Evolutionary conservation across 352 stramenopile genomes (phyloP).

Genomic region (Phytopythium ostracodes): DNA sequence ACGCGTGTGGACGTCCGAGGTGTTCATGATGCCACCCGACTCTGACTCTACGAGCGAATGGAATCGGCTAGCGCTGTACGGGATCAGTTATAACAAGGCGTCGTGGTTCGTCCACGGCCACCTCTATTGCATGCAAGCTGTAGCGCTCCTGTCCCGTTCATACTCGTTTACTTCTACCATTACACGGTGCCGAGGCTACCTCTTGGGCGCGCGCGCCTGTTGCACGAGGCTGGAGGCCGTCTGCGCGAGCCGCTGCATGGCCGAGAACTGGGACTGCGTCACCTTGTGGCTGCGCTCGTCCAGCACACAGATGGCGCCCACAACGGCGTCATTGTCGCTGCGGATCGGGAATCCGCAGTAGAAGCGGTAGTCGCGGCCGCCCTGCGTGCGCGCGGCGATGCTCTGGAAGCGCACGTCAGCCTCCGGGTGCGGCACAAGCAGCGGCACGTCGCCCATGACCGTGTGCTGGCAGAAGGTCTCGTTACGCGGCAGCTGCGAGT

Average conservation of each 20-base stretch:
- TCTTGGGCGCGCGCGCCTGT: constrained; percentile 16
- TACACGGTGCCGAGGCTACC: background rate
- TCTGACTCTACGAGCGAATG: no score
- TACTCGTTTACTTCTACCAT: no score
- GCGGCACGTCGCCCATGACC: no score
- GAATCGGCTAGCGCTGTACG: no score
- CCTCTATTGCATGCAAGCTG: no score
- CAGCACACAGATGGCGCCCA: constrained; percentile 51
- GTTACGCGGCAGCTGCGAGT: constrained; percentile 20
- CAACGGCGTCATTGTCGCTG: constrained; percentile 21
- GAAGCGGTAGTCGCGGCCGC: constrained; percentile 33
- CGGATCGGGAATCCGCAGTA: constrained; percentile 50
- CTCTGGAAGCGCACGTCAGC: no score
- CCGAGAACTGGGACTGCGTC: constrained; percentile 40
- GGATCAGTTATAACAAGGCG: no score
- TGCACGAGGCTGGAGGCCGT: constrained; percentile 43
- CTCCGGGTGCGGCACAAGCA: no score
- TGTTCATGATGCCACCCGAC: no score
- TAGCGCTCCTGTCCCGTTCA: no score
- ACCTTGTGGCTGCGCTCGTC: constrained; percentile 32
- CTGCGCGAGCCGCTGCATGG: constrained; percentile 29
- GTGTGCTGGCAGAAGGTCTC: constrained; percentile 46
- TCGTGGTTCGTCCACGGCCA: no score
- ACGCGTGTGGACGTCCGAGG: no score
- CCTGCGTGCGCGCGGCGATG: constrained; percentile 12